A percentile compares a stretch with the other conserved stretches of the same genome.
phyloP scores from a whole-genome alignment of 2,329 filamentous ascomycete genomes.

The Stagonosporopsis tanaceti region DNA sequence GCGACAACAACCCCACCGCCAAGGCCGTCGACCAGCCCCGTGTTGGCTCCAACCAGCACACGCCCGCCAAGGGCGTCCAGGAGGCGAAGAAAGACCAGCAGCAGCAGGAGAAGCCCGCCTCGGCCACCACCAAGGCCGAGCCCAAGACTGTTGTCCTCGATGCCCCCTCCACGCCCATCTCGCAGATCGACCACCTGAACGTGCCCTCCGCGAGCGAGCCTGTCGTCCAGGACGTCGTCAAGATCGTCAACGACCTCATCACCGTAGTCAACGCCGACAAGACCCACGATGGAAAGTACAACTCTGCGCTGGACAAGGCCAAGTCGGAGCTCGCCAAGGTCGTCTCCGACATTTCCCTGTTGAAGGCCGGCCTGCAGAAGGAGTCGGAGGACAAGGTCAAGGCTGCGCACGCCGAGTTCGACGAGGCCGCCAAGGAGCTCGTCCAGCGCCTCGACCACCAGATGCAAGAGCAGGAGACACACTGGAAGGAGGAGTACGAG shows the following conservation, averaged over 20 bases:
- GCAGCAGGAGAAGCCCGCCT: constrained; percentile 37
- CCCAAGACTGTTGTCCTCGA: constrained; percentile 18
- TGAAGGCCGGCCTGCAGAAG: constrained; percentile 74
- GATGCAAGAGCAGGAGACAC: constrained; percentile 79
- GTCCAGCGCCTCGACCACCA: constrained; percentile 84
- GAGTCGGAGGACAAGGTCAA: constrained; percentile 79
- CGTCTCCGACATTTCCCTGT: constrained; percentile 75
- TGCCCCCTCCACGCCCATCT: constrained; percentile 33
- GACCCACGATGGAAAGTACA: constrained; percentile 75
- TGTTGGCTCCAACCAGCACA: constrained; percentile 31
- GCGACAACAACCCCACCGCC: constrained; percentile 52
- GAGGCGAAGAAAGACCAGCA: constrained; percentile 41
- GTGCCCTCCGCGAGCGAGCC: constrained; percentile 81
- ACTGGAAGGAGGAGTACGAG: constrained; percentile 89
- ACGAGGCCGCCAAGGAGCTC: constrained; percentile 86
- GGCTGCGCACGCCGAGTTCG: constrained; percentile 77
- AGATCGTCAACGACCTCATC: constrained; percentile 96
- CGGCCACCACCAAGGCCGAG: constrained; percentile 29
- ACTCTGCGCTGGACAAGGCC: constrained; percentile 79
- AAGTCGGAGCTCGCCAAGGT: constrained; percentile 83
- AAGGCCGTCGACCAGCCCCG: constrained; percentile 30
- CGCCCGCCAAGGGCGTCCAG: constrained; percentile 34
- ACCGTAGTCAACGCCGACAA: constrained; percentile 89
- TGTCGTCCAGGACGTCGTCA: constrained; percentile 90
- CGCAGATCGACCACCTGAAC: constrained; percentile 79